These are phyloP conservation scores for Argentina anserina DNA, from an alignment of 306 rosid genomes.

Conservation along the genomic window DNA sequence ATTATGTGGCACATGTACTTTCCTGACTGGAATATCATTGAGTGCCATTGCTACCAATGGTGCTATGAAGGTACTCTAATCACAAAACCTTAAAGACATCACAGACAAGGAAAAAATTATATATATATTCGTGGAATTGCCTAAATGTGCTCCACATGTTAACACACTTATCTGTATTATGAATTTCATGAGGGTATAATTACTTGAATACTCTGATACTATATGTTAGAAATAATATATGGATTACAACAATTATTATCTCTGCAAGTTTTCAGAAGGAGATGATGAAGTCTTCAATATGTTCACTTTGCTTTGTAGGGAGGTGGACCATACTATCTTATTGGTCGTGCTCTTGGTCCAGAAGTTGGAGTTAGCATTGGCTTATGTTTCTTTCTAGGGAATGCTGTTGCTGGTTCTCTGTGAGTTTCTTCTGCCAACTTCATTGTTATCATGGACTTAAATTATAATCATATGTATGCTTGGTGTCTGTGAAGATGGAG, in stretches of 20 bases:
- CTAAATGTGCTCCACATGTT: slow-evolving; percentile 3
- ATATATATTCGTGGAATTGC: not conserved
- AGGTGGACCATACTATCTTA: slow-evolving; percentile 99
- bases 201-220: not conserved
- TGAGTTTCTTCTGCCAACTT: slow-evolving; percentile 44
- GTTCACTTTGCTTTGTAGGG: slow-evolving; percentile 57
- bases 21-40: slow-evolving; percentile 86
- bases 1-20: slow-evolving; percentile 86
- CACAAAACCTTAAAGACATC: not conserved
- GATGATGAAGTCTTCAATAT: slow-evolving; percentile 15
- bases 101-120: not conserved
- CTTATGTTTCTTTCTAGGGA: slow-evolving; percentile 94
- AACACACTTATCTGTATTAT: not conserved
- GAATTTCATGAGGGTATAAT: not conserved
- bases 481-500: slow-evolving; percentile 16
- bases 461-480: slow-evolving; percentile 15
- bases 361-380: slow-evolving; percentile 99
- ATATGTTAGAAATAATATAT: not conserved
- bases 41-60: slow-evolving; percentile 99
- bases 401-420: slow-evolving; percentile 99
- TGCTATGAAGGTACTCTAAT: slow-evolving; percentile 86
- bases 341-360: slow-evolving; percentile 99
- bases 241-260: not conserved
- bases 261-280: not conserved
- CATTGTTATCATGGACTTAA: not conserved